Percentiles rank a stretch among this genome's conserved stretches.
Conservation (phyloP, 1,284 basidiomycete species). For the Apiotrichum siamense region DNA sequence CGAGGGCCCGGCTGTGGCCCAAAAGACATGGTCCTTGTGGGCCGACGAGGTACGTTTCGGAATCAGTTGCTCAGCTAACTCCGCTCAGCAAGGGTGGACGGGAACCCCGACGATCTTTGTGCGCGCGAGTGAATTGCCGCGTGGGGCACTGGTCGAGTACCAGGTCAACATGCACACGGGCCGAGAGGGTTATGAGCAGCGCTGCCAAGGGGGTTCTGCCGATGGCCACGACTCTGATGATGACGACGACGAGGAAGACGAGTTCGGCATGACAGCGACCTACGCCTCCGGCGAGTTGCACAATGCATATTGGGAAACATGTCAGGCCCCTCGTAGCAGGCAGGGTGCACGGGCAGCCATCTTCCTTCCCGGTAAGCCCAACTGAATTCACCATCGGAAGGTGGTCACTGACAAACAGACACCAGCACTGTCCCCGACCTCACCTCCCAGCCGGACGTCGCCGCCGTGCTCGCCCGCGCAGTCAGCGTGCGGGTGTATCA, state of each 20-base stretch:
- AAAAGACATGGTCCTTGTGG: constrained; percentile 48
- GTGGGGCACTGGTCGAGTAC: constrained; percentile 57
- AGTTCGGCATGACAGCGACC: constrained; percentile 3
- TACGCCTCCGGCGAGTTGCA: constrained; percentile 4
- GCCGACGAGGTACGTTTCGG: constrained; percentile 15
- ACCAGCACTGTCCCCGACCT: neutral
- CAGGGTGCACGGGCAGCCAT: constrained; percentile 22
- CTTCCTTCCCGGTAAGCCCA: constrained; percentile 21
- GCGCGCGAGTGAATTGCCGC: constrained; percentile 66
- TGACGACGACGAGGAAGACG: constrained; percentile 20
- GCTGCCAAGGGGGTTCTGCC: neutral
- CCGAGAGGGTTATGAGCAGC: constrained; percentile 10
- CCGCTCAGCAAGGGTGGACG: constrained; percentile 26
- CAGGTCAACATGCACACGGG: constrained; percentile 49
- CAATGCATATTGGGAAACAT: constrained; percentile 22
- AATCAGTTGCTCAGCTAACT: constrained; percentile 7
- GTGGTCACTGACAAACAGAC: too few species aligned
- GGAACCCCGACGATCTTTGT: constrained; percentile 59
- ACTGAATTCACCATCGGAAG: too few species aligned
- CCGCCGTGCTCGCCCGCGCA: constrained; percentile 14
- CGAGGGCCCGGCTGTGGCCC: constrained; percentile 50
- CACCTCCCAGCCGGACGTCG: neutral
- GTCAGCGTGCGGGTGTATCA: constrained; percentile 26
- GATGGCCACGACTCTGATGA: constrained; percentile 1
- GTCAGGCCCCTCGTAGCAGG: constrained; percentile 5